phyloP scores from a whole-genome alignment of 176 grass and related monocot genomes.

The Thinopyrum elongatum region DNA sequence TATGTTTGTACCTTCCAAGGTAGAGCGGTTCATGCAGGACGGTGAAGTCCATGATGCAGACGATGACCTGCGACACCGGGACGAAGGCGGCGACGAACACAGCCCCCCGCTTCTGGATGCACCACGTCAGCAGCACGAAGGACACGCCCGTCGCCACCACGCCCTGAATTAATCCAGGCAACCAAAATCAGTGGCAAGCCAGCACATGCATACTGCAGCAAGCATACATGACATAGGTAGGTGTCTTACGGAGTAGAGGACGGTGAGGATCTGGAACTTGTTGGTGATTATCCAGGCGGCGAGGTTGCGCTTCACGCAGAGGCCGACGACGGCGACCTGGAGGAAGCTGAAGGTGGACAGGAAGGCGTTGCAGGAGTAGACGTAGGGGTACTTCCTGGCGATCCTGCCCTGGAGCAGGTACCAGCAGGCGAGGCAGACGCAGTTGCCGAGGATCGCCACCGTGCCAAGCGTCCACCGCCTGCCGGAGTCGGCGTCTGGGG shows the following conservation, averaged over 20 bases:
- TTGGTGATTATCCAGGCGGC: constrained; percentile 49
- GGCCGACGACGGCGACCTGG: constrained; percentile 51
- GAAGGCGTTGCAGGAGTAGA: constrained; percentile 76
- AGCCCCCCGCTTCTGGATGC: constrained; percentile 67
- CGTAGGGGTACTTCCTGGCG: constrained; percentile 65
- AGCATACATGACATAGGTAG: no score
- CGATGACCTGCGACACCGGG: constrained; percentile 78
- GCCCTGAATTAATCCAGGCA: constrained; percentile 47
- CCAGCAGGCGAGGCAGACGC: constrained; percentile 68
- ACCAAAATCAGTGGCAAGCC: no score
- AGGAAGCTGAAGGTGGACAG: constrained; percentile 74
- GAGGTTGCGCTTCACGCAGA: constrained; percentile 47
- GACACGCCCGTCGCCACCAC: constrained; percentile 66
- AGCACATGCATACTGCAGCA: no score
- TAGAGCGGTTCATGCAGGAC: constrained; percentile 68
- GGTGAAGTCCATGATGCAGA: constrained; percentile 62
- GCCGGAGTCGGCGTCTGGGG: background rate
- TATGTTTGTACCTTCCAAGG: constrained; percentile 66
- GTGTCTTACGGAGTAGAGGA: constrained; percentile 61
- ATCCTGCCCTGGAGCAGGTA: constrained; percentile 67
- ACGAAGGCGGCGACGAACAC: constrained; percentile 89
- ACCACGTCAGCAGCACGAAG: constrained; percentile 77
- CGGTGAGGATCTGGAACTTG: constrained; percentile 65
- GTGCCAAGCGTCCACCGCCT: constrained; percentile 71
- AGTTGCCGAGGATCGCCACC: constrained; percentile 54